Base-by-base conservation (phyloP, 164 flowering plant genomes). In the Tetrastigma voinierianum region DNA sequence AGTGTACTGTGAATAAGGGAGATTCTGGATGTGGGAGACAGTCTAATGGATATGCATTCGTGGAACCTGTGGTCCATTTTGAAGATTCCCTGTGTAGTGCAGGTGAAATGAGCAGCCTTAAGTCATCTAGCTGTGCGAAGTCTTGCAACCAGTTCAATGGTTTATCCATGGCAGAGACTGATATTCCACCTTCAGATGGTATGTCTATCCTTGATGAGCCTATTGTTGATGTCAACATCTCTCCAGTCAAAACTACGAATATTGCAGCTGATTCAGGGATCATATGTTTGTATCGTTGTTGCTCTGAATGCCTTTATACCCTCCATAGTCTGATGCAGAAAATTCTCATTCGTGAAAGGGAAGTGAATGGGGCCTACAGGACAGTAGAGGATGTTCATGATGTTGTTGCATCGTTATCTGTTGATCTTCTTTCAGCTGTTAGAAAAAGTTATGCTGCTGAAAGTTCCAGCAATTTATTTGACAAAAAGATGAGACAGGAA, bases 331-430 rank as follows among this genome's bases (percentile, higher is more conserved):
- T 81, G 76, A 65, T 87, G 74, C 83, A 64, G 67, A 83, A 84
- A 65, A 46, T 83, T 59, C 77, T 95, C 20, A 24, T 59, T 32
- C 64, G 54, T 62, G 76, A 85, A 70, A 78, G 73, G 84, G 74
- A 71, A 67, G 66, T 52, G 47, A 73, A 72, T 62, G 76, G 75
- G 57, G 70, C 61, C 67, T 18, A 68, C 58, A 77, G 78, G 77
- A 84, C 85, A 0, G 76, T 84, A 20, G 98, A 88, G 55, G 93
- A 85, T 79, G 79, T 83, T 71, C 90, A 95, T 70, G 90, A 90
- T 68, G 69, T 79, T 62, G 89, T 95, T 52, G 68, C 86, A 69
- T 79, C 94, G 49, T 77, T 86, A 59, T 88, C 97, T 40, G 76
- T 73, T 40, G 85, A 82, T 68, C 87, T 92, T 72, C 70, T 81